Conservation (phyloP, 768 basidiomycete species). For the Suillus americanus region DNA sequence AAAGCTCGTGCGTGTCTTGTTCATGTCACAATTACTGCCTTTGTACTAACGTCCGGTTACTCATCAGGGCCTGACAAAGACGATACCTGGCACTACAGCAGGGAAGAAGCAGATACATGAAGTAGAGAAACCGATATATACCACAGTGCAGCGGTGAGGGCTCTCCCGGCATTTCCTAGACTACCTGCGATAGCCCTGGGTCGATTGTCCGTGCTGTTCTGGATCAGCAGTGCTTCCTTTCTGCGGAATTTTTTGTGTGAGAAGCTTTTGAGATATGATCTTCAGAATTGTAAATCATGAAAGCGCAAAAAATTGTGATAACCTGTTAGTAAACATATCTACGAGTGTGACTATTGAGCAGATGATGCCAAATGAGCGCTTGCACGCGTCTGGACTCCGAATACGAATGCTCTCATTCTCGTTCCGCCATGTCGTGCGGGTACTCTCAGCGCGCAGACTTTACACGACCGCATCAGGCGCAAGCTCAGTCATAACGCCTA, state of each 20-base stretch:
- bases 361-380: background rate
- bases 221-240: background rate
- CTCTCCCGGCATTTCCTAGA: background rate
- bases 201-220: background rate
- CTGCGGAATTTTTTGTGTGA: background rate
- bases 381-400: slow-evolving; percentile 4
- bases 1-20: slow-evolving; percentile 71
- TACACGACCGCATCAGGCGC: slow-evolving; percentile 17
- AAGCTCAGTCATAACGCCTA: slow-evolving; percentile 28
- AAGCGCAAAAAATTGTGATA: background rate
- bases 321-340: background rate
- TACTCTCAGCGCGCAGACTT: slow-evolving; percentile 13
- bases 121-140: slow-evolving; percentile 80
- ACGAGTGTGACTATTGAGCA: background rate
- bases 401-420: slow-evolving; percentile 27
- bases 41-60: background rate
- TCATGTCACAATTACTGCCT: background rate
- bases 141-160: slow-evolving; percentile 76
- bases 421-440: slow-evolving; percentile 30
- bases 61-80: slow-evolving; percentile 83
- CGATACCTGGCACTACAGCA: slow-evolving; percentile 84
- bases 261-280: background rate
- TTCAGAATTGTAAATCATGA: background rate
- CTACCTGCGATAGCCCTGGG: background rate
- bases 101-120: slow-evolving; percentile 88